Evolutionary conservation across 306 rosid genomes (phyloP).

Genomic region (Psophocarpus tetragonolobus): DNA sequence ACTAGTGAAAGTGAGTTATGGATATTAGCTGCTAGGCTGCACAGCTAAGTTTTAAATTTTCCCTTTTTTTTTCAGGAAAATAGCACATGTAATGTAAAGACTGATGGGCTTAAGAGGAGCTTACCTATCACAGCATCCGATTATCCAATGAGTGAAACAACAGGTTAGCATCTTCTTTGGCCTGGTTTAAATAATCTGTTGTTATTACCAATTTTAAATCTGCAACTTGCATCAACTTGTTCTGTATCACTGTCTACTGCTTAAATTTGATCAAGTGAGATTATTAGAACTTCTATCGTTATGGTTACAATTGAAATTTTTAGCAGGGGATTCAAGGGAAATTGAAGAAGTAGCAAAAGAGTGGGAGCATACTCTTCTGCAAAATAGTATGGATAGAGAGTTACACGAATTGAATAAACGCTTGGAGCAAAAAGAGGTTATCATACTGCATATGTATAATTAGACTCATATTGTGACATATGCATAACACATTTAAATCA

Average conservation of each 20-base stretch:
- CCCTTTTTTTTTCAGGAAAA: slow-evolving; percentile 71
- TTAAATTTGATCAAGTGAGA: slow-evolving; percentile 25
- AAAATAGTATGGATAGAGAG: slow-evolving; percentile 90
- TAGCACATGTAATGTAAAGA: slow-evolving; percentile 55
- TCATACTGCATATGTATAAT: slow-evolving; percentile 13
- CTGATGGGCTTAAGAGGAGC: slow-evolving; percentile 81
- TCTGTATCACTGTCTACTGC: slow-evolving; percentile 3
- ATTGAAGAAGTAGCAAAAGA: slow-evolving; percentile 93
- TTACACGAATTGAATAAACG: slow-evolving; percentile 87
- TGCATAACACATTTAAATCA: slow-evolving; percentile 8
- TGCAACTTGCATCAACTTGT: not conserved
- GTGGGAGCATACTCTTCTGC: slow-evolving; percentile 94
- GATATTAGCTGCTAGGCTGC: slow-evolving; percentile 22
- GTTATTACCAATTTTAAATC: slow-evolving; percentile 1
- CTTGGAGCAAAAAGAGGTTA: slow-evolving; percentile 89
- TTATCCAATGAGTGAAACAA: slow-evolving; percentile 74
- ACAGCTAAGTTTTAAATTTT: slow-evolving; percentile 28
- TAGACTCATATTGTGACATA: slow-evolving; percentile 12
- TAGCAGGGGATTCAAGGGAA: slow-evolving; percentile 76
- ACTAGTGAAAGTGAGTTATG: not conserved
- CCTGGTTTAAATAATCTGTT: slow-evolving; percentile 22
- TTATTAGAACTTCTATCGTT: slow-evolving; percentile 27
- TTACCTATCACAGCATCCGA: slow-evolving; percentile 71
- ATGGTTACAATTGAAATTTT: slow-evolving; percentile 33
- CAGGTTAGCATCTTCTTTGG: slow-evolving; percentile 56